Evolutionary conservation across 306 rosid species (phyloP), one percentile per base, ranked within the genome.

Genomic region (Vigna angularis): DNA sequence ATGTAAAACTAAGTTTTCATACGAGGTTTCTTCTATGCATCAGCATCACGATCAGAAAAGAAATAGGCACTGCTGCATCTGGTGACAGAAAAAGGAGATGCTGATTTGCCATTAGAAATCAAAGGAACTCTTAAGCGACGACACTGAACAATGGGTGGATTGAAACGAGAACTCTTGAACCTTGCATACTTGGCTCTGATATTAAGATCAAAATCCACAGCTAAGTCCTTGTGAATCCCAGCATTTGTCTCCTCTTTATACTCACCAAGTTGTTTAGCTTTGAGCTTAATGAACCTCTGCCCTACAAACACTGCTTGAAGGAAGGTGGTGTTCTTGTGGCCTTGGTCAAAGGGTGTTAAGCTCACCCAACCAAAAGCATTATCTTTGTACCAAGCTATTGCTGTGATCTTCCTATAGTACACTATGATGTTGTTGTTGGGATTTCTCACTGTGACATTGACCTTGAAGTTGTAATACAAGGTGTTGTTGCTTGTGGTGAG

Each of bases 311-410:
- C 45, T 5, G 74, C 79, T 3, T 62, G 78, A n/a, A 85, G 75
- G 47, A 67, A 57, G 10, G 72, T 82, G 0, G 86, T 86, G 11
- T 83, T 86, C 74, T 75, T 79, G 22, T 79, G 80, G 3, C 80
- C 82, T 83, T 82, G 87, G 11, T 67, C 78, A 67, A 86, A 86
- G 38, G 86, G 89, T 20, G 76, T 5, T 38, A 85, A 45, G 17
- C 38, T 70, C 42, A 71, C 76, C 5, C 9, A 1, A 26, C 11
- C 44, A 28, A 83, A 66, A 0, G 2, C 24, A 10, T 58, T 83
- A 4, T 86, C 73, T 68, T 80, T 83, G 83, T 83, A 80, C 83
- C 79, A 72, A 10, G 82, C 83, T 4, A 72, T 36, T 1, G 73
- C 75, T 0, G 15, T 55, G 67, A 86, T 76, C 15, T 28, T 14